Conservation (phyloP, 805 yeast genomes). For the Cyberlindnera mycetangii region DNA sequence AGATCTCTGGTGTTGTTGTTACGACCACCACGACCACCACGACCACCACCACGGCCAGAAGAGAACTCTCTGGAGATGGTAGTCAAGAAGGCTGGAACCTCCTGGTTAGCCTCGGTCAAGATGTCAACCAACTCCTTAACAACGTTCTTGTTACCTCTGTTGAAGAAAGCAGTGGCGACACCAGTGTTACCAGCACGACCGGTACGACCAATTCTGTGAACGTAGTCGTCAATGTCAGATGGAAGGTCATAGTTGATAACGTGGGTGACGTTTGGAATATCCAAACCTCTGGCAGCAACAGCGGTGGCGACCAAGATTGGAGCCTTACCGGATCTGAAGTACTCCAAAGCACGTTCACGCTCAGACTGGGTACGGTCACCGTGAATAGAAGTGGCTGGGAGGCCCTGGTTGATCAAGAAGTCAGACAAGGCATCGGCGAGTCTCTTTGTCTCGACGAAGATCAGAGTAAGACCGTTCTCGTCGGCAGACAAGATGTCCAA, state of each 20-base stretch:
- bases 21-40: slow-evolving; percentile 47
- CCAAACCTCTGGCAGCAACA: slow-evolving; percentile 99
- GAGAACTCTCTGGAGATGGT: slow-evolving; percentile 75
- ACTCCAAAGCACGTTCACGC: slow-evolving; percentile 95
- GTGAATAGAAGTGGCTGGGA: slow-evolving; percentile 98
- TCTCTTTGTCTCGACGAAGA: slow-evolving; percentile 97
- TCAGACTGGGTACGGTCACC: slow-evolving; percentile 98
- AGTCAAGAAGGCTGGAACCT: slow-evolving; percentile 85
- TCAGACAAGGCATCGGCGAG: slow-evolving; percentile 96
- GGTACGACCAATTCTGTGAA: slow-evolving; percentile 99
- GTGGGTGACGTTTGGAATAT: slow-evolving; percentile 97
- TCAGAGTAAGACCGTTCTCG: slow-evolving; percentile 82
- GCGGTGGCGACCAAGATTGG: slow-evolving; percentile 98
- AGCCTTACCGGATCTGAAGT: slow-evolving; percentile 88
- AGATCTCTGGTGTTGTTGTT: slow-evolving; percentile 44
- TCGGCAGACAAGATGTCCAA: slow-evolving; percentile 82
- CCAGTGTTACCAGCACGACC: slow-evolving; percentile 99
- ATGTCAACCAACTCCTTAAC: slow-evolving; percentile 85
- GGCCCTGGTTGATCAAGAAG: slow-evolving; percentile 80
- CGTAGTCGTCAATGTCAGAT: slow-evolving; percentile 95
- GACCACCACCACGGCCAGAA: slow-evolving; percentile 53
- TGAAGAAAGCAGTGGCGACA: slow-evolving; percentile 97
- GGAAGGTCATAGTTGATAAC: slow-evolving; percentile 98
- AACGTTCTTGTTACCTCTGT: slow-evolving; percentile 89
- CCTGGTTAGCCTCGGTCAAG: slow-evolving; percentile 95